Percentiles rank a stretch among this genome's conserved stretches.
phyloP scores from a whole-genome alignment of 1,139 yeast species.

The Lipomyces yarrowii region DNA sequence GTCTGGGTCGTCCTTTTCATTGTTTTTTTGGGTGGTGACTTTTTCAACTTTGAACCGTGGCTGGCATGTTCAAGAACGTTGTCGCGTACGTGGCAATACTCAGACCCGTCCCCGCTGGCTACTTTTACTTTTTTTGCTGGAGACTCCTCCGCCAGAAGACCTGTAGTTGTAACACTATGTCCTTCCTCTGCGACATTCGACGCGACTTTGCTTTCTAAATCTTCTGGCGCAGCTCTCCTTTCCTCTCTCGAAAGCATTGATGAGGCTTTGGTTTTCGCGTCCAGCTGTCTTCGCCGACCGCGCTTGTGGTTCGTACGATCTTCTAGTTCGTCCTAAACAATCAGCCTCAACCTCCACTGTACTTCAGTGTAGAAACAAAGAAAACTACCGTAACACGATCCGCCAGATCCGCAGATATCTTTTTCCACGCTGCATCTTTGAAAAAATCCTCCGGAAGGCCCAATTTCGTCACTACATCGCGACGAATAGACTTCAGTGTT shows the following conservation, averaged over 20 bases:
- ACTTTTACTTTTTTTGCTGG: not conserved
- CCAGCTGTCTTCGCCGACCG: not conserved
- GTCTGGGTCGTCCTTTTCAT: constrained; percentile 15
- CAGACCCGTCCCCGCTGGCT: constrained; percentile 8
- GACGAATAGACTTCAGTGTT: constrained; percentile 34
- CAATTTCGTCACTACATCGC: constrained; percentile 30
- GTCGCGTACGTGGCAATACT: constrained; percentile 21
- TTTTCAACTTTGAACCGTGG: constrained; percentile 10
- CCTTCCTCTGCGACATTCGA: not conserved
- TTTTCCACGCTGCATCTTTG: constrained; percentile 33
- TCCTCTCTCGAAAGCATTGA: not conserved
- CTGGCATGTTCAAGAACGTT: constrained; percentile 9
- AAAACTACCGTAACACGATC: constrained; percentile 29
- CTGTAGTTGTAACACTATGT: not conserved
- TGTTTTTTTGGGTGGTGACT: constrained; percentile 11
- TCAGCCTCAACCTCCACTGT: not conserved
- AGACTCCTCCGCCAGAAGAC: not conserved
- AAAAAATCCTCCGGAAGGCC: constrained; percentile 34
- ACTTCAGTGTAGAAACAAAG: not conserved
- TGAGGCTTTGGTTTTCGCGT: not conserved
- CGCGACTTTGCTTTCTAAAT: not conserved
- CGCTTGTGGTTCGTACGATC: not conserved
- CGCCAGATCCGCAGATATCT: constrained; percentile 30
- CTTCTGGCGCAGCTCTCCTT: not conserved
- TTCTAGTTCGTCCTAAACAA: not conserved